Base-by-base conservation (phyloP, 2,329 filamentous ascomycete species). In the Curvularia lunata region DNA sequence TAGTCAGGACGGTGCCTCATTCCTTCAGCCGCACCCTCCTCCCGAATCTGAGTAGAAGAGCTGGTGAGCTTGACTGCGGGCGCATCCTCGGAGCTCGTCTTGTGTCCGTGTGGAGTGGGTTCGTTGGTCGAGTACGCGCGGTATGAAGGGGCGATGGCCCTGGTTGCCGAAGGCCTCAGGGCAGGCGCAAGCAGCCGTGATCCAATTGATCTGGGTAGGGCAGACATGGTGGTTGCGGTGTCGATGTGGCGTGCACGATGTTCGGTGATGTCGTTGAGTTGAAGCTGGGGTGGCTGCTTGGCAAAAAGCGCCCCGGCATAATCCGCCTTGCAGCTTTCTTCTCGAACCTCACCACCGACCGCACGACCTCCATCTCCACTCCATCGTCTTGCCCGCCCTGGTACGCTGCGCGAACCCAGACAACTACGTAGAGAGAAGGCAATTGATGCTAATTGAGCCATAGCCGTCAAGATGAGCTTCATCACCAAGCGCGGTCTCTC, bases 401-500 rank as follows among this genome's bases (percentile, higher is more conserved):
- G 74, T 77, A 57, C 65, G 71, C 67, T 52, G 48, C 56, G 59
- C 62, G 48, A 54, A 21, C 23, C 46, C 59, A 27, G 58, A 43
- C 21, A 25, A 38, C 12, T 25, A 58, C 52, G 48, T 56, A 53
- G 52, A 46, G 19, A 58, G 42, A 61, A 50, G 52, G 40, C 67
- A 74, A 72, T 74, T 71, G 72, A 68, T 72, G 64, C 71, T 77
- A 73, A 80, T 78, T 66, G 65, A 66, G 54, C 32, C 41, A 55
- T 66, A 79, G 76, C 70, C 69, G 74, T 79, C 85, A 91, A 83
- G 82, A 97, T 97, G 93, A 97, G 92, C 86, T 95, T 88, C 87
- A 86, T 96, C 77, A 87, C 88, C 77, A 91, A 91, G 83, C 89
- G 93, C 83, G 91, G 87, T 86, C 90, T 97, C 78, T 98, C 95